Evolutionary conservation across 2,329 filamentous ascomycete species (phyloP), one percentile per base, ranked within the genome.

Genomic region (Phyllosticta citriasiana): DNA sequence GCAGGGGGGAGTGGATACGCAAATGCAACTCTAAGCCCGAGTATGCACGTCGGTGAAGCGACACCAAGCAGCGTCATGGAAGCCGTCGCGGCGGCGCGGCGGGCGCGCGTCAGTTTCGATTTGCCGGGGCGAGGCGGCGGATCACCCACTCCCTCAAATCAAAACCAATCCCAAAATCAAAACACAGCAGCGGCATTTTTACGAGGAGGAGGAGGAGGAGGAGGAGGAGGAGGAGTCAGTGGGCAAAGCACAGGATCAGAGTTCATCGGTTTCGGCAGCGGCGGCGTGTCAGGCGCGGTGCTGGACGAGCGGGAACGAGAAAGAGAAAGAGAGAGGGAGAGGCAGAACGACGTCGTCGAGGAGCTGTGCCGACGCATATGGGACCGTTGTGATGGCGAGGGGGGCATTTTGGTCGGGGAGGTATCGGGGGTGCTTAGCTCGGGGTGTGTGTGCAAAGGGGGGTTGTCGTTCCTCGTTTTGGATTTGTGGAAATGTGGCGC

Each of bases 291-390:
- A 22, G 19, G 19, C 19, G 19, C 19, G 19, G 19, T 22, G 19
- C 19, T 22, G 19, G 19, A 22, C 19, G 19, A 22, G 19, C 27
- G 27, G 6, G 27, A 30, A 7, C 27, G 27, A 6, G 52, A 62
- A 51, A 62, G 26, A 27, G 26, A 27, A 27, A 27, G 26, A 27
- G 26, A 27, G 26, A 27, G 27, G 9, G 27, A 30, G 6, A 4
- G 27, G 27, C 8, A 57, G 47, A 57, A 27, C 33, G 60, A 57
- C 24, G 72, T 74, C 60, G 71, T 70, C 2, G 71, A 73, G 63
- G 73, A 76, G 58, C 69, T 76, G 35, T 75, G 73, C 65, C 69
- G 74, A 16, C 64, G 74, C 40, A 63, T 76, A 64, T 76, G 74
- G 74, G 73, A 75, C 61, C 33, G 33, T 10, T 40, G 33, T 16